These are phyloP conservation scores for Malassezia slooffiae DNA, from an alignment of 1,284 basidiomycete genomes.

Conservation along the genomic window DNA sequence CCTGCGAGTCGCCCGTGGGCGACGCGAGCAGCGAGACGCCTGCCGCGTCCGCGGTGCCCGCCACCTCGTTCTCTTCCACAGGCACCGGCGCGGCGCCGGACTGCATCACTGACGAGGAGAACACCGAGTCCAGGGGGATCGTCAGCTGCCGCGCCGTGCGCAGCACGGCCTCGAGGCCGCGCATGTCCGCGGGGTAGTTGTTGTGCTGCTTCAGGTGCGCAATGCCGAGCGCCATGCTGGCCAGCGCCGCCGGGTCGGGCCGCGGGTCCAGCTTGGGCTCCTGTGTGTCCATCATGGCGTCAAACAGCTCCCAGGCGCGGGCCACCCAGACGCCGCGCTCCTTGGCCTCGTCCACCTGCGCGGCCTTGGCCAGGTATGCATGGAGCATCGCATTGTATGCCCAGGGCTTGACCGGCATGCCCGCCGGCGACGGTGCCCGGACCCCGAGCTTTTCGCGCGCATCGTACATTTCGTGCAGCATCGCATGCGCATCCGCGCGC, in stretches of 20 bases:
- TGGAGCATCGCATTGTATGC: conserved; percentile 40
- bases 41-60: not conserved
- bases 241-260: conserved; percentile 28
- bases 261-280: conserved; percentile 18
- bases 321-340: conserved; percentile 18
- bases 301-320: conserved; percentile 30
- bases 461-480: conserved; percentile 22
- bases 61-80: conserved; percentile 19
- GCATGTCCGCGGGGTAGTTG: conserved; percentile 20
- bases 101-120: conserved; percentile 29
- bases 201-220: conserved; percentile 22
- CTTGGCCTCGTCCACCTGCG: conserved; percentile 19
- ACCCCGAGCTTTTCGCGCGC: not conserved
- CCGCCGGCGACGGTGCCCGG: conserved; percentile 7
- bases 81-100: not conserved
- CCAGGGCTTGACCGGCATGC: conserved; percentile 24
- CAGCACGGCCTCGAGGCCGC: conserved; percentile 16
- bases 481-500: conserved; percentile 21
- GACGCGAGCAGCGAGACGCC: conserved; percentile 15
- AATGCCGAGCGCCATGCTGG: conserved; percentile 32
- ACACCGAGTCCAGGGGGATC: conserved; percentile 25
- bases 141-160: conserved; percentile 9
- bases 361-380: conserved; percentile 33
- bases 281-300: conserved; percentile 22
- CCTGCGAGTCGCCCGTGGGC: conserved; percentile 17